Evolutionary conservation across 495 filamentous ascomycete genomes (phyloP).

Genomic region (Xylaria longipes): DNA sequence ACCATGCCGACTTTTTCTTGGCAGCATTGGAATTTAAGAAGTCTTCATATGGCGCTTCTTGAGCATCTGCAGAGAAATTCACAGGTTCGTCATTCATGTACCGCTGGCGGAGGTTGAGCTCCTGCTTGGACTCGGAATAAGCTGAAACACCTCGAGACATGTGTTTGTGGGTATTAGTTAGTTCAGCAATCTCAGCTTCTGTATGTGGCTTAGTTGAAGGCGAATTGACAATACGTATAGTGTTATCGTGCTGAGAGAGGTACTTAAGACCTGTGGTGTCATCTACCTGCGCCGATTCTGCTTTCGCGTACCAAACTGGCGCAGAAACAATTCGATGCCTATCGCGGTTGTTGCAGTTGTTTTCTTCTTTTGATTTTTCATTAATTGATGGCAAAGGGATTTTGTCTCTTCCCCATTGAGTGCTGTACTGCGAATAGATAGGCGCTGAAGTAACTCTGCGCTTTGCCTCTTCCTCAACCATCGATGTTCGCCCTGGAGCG

Average conservation of each 20-base stretch:
- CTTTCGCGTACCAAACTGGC: constrained; percentile 31
- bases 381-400: constrained; percentile 59
- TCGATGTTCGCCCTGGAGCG: constrained; percentile 7
- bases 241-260: constrained; percentile 47
- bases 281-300: constrained; percentile 26
- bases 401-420: constrained; percentile 44
- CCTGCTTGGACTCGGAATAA: constrained; percentile 19
- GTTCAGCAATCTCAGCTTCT: constrained; percentile 20
- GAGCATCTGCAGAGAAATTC: neutral
- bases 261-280: constrained; percentile 45
- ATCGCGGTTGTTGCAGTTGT: constrained; percentile 32
- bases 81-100: constrained; percentile 32
- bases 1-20: constrained; percentile 71
- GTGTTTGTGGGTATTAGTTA: constrained; percentile 63
- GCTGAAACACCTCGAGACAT: constrained; percentile 30
- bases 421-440: constrained; percentile 45
- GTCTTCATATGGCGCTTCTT: constrained; percentile 11
- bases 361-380: constrained; percentile 49
- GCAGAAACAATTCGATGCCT: constrained; percentile 41
- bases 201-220: constrained; percentile 32
- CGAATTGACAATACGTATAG: constrained; percentile 58
- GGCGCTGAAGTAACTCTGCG: constrained; percentile 64
- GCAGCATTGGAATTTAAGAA: constrained; percentile 9
- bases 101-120: constrained; percentile 29
- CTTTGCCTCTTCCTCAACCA: constrained; percentile 34